A percentile compares a stretch with the other conserved stretches of the same genome.
Evolutionary conservation across 2,329 filamentous ascomycete genomes (phyloP).

Genomic region (Aureobasidium sp.): DNA sequence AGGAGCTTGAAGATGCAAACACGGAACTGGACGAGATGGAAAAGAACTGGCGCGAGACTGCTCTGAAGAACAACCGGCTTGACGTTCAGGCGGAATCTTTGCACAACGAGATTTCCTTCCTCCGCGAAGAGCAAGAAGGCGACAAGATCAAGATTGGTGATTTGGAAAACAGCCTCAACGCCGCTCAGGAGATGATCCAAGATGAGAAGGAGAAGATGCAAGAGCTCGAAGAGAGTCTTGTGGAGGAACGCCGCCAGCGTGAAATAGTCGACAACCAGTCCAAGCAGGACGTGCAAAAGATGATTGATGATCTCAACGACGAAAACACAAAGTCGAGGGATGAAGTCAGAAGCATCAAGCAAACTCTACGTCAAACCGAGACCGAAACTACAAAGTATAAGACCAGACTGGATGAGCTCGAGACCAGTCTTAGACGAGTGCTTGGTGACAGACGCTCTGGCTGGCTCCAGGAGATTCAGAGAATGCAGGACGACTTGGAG

Average conservation of each 20-base stretch:
- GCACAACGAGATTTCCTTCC: slow-evolving; percentile 86
- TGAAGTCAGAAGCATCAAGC: slow-evolving; percentile 71
- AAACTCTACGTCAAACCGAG: slow-evolving; percentile 73
- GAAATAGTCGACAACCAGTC: slow-evolving; percentile 81
- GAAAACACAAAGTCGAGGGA: slow-evolving; percentile 78
- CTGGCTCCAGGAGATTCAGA: slow-evolving; percentile 72
- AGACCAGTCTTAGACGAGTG: slow-evolving; percentile 77
- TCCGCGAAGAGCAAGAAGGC: slow-evolving; percentile 90
- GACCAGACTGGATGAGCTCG: slow-evolving; percentile 79
- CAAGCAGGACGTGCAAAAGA: slow-evolving; percentile 89
- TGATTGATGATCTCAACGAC: slow-evolving; percentile 84
- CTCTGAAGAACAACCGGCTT: slow-evolving; percentile 78
- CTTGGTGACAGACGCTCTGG: slow-evolving; percentile 79
- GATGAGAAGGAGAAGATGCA: slow-evolving; percentile 67
- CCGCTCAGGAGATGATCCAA: slow-evolving; percentile 67
- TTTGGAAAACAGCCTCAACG: slow-evolving; percentile 73
- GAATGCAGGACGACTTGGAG: slow-evolving; percentile 81
- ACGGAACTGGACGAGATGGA: slow-evolving; percentile 81
- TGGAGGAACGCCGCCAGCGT: slow-evolving; percentile 73
- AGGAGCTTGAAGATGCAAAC: slow-evolving; percentile 75
- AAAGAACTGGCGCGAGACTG: slow-evolving; percentile 72
- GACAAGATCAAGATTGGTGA: slow-evolving; percentile 98
- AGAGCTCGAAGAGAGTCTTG: slow-evolving; percentile 54
- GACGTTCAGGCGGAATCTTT: slow-evolving; percentile 87
- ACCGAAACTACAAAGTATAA: slow-evolving; percentile 88